Base-by-base conservation (phyloP, 2,329 filamentous ascomycete species). In the Sarocladiaceae sp. region DNA sequence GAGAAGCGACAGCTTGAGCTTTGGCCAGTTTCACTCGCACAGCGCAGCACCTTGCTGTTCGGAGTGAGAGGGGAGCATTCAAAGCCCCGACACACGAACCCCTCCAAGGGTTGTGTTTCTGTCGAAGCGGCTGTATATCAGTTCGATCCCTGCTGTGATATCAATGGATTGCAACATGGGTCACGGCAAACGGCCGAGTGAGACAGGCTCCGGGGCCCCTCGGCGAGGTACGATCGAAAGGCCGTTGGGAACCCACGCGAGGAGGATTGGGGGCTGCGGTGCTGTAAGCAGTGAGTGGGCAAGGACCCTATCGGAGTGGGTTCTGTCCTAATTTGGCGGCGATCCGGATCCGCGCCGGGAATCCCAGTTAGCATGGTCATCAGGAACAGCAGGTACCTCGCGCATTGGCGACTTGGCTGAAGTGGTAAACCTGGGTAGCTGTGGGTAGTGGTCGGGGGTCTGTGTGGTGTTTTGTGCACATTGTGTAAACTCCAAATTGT, bases 291-390 rank as follows among this genome's bases (percentile, higher is more conserved):
- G 44, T 15, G 28, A 23, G 26, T 20, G 40, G 25, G 25, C 25
- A 18, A 28, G 25, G 25, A 29, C 40, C 22, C 17, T 7, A 29
- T 15, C 40, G 25, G 25, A 46, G 40, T 46, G 40, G 40, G 17
- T 13, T 28, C 40, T 46, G 18, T 10, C 40, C 40, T 46, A 46
- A 46, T 46, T 28, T 46, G 37, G 37, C 37, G 37, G 26, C 44
- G 44, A 48, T 48, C 44, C 44, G 44, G 44, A 31, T 48, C 26
- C 44, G 26, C 44, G 44, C 44, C 44, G 25, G 44, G 11, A 17
- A n/a, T 28, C 17, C 26, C 28, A 48, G 44, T 48, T 17, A n/a
- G 15, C 33, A 15, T 5, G 20, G 20, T 7, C 25, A 17, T 46
- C 40, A 4, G 29, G 40, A 28, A 46, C 11, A 46, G 25, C 12